Conservation (phyloP, 768 basidiomycete genomes). For the Crucibulum laeve region DNA sequence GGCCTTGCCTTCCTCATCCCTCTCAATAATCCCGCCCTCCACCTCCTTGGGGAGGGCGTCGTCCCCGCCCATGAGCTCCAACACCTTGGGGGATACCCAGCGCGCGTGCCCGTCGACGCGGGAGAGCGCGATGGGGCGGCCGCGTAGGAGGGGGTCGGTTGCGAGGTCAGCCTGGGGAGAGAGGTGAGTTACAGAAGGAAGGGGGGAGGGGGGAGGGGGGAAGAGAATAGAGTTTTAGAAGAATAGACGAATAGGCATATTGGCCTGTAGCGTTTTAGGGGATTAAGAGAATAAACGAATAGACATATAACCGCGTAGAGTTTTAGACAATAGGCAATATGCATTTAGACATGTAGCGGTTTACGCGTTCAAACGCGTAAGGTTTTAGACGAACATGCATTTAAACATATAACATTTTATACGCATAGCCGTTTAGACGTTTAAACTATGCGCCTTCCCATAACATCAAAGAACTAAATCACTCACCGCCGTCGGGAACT, state of each 20-base stretch:
- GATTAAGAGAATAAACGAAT: too few species aligned
- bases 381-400: too few species aligned
- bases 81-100: neutral
- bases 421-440: too few species aligned
- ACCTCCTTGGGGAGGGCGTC: conserved; percentile 5
- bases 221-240: neutral
- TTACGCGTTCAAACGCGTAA: too few species aligned
- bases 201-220: neutral
- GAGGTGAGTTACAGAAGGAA: neutral
- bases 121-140: neutral
- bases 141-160: conserved; percentile 46
- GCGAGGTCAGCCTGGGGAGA: conserved; percentile 64
- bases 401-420: too few species aligned
- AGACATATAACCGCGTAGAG: too few species aligned
- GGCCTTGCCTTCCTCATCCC: conserved; percentile 45
- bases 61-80: neutral
- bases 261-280: too few species aligned
- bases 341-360: too few species aligned
- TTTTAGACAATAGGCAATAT: too few species aligned
- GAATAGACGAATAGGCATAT: too few species aligned
- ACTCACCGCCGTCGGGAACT: conserved; percentile 72
- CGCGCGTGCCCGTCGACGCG: conserved; percentile 2
- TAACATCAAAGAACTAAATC: neutral
- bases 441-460: too few species aligned
- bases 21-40: conserved; percentile 37